A percentile compares a stretch with the other conserved stretches of the same genome.
phyloP scores from a whole-genome alignment of 148 eudicot species.

The Vaccinium macrocarpon region DNA sequence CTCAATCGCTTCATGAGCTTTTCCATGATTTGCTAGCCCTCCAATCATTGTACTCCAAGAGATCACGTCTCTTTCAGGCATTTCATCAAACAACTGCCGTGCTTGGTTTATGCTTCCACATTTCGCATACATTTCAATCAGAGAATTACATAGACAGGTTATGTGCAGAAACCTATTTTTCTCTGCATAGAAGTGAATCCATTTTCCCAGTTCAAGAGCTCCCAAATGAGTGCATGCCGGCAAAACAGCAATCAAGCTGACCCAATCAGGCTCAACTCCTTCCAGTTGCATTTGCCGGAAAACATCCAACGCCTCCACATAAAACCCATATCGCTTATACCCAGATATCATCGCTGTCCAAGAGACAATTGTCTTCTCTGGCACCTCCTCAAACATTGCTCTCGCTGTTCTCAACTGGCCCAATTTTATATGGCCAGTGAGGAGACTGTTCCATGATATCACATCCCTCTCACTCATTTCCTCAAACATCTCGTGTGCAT shows the following conservation, averaged over 20 bases:
- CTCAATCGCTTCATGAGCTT: constrained; percentile 11
- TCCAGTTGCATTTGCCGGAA: constrained; percentile 33
- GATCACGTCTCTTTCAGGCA: not conserved
- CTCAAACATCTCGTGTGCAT: constrained; percentile 27
- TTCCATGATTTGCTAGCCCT: constrained; percentile 18
- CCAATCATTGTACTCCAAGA: constrained; percentile 25
- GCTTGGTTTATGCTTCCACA: constrained; percentile 23
- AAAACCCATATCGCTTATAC: constrained; percentile 24
- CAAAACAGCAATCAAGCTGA: constrained; percentile 31
- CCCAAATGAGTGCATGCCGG: constrained; percentile 33
- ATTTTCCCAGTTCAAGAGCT: constrained; percentile 33
- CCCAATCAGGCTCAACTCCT: constrained; percentile 30
- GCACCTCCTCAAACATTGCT: constrained; percentile 33
- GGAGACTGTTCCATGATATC: constrained; percentile 28
- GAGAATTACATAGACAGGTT: constrained; percentile 23
- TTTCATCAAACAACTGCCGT: constrained; percentile 1
- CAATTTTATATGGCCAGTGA: constrained; percentile 28
- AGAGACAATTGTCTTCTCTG: constrained; percentile 29
- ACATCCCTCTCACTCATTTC: constrained; percentile 28
- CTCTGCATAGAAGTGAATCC: constrained; percentile 34
- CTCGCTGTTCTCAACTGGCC: constrained; percentile 29
- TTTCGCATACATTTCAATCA: constrained; percentile 34
- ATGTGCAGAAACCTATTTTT: constrained; percentile 25
- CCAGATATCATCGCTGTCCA: constrained; percentile 41
- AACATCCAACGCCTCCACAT: constrained; percentile 26